Conservation (phyloP, 2,329 filamentous ascomycete species). For the Botryotinia convoluta region DNA sequence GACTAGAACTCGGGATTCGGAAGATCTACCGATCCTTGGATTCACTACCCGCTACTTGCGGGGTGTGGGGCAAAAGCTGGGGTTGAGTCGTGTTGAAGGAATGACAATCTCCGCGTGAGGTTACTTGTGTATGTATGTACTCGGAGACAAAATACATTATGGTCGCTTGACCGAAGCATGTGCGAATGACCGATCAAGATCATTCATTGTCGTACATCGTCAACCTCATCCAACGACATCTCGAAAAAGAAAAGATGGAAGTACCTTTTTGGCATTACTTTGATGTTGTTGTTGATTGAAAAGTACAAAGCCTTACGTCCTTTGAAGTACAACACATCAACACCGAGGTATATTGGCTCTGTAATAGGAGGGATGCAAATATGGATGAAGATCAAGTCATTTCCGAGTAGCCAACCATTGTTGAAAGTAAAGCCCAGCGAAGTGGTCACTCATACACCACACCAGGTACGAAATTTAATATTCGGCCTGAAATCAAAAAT, state of each 20-base stretch:
- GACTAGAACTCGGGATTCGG: slow-evolving; percentile 12
- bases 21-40: slow-evolving; percentile 13
- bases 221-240: neutral
- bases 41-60: slow-evolving; percentile 15
- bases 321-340: neutral
- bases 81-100: slow-evolving; percentile 2
- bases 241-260: neutral
- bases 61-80: slow-evolving; percentile 11
- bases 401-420: slow-evolving; percentile 4
- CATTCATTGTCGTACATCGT: neutral
- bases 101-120: slow-evolving; percentile 23
- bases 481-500: slow-evolving; percentile 5
- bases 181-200: slow-evolving; percentile 14
- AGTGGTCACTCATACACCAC: slow-evolving; percentile 13
- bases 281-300: neutral
- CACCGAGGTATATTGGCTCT: neutral
- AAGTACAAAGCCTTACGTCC: neutral
- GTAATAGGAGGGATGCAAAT: neutral
- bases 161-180: slow-evolving; percentile 23
- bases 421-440: neutral
- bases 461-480: slow-evolving; percentile 6
- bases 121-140: slow-evolving; percentile 19
- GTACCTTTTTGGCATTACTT: no score
- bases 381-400: neutral
- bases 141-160: neutral